phyloP scores from a whole-genome alignment of 1,284 basidiomycete species.

The Ceratobasidium papillatum region DNA sequence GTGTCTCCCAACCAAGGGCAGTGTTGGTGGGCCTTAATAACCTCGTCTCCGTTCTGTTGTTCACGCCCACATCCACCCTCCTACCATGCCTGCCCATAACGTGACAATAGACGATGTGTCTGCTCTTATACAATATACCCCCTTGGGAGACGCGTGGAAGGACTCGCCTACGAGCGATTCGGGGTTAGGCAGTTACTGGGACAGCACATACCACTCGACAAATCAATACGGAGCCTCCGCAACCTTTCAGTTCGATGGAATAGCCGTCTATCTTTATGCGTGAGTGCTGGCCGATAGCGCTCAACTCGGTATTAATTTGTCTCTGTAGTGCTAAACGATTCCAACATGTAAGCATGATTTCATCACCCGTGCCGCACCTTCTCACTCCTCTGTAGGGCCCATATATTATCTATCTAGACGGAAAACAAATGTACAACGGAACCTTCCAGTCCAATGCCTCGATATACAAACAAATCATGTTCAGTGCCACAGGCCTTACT shows the following conservation, averaged over 20 bases:
- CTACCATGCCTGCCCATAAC: conserved; percentile 2
- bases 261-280: conserved; percentile 25
- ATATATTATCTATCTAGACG: conserved; percentile 9
- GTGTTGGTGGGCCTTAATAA: neutral
- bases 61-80: neutral
- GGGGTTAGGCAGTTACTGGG: neutral
- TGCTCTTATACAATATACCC: conserved; percentile 20
- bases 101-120: conserved; percentile 24
- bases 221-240: conserved; percentile 8
- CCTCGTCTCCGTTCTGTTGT: neutral
- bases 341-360: neutral
- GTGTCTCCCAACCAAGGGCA: neutral
- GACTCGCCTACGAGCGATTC: conserved; percentile 27
- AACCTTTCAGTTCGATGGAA: conserved; percentile 12
- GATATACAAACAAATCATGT: conserved; percentile 6
- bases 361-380: neutral
- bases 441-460: neutral
- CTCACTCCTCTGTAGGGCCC: neutral
- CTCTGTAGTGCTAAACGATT: conserved; percentile 20
- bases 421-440: neutral
- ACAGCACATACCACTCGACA: conserved; percentile 15
- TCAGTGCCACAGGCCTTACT: neutral
- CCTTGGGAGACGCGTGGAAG: conserved; percentile 4
- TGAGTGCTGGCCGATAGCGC: neutral
- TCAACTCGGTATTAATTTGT: neutral